Evolutionary conservation across 208 protist species (phyloP).

Genomic region (Trypanosoma avium): DNA sequence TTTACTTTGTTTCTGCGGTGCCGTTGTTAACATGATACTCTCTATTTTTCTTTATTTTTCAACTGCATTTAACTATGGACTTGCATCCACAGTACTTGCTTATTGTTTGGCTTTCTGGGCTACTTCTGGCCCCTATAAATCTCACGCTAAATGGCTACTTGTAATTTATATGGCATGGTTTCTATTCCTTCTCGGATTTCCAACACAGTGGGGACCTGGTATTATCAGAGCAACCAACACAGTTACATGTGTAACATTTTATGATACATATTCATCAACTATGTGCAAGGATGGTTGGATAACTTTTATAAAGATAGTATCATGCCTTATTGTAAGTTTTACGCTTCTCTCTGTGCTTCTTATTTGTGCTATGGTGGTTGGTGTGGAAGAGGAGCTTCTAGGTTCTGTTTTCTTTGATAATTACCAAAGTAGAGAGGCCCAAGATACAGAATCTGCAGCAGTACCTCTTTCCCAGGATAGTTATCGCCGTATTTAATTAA

Average conservation of each 20-base stretch:
- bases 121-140: neutral
- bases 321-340: constrained; percentile 7
- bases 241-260: constrained; percentile 3
- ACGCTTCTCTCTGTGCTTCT: constrained; percentile 10
- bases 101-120: constrained; percentile 11
- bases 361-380: constrained; percentile 2
- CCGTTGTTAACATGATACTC: constrained; percentile 9
- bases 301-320: constrained; percentile 15
- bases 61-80: constrained; percentile 17
- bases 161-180: constrained; percentile 12
- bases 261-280: constrained; percentile 5
- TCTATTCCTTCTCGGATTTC: constrained; percentile 17
- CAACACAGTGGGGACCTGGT: constrained; percentile 1
- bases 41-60: constrained; percentile 23
- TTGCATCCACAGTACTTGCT: constrained; percentile 7
- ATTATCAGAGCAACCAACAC: constrained; percentile 12
- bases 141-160: neutral
- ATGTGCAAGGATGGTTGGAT: constrained; percentile 18
- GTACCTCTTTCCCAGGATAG: neutral
- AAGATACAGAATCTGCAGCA: neutral
- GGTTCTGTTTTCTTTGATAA: neutral
- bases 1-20: neutral
- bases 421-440: neutral
- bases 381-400: constrained; percentile 4
- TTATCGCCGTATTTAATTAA: neutral